Conservation (phyloP, 805 yeast species). For the Debaryomyces hansenii region DNA sequence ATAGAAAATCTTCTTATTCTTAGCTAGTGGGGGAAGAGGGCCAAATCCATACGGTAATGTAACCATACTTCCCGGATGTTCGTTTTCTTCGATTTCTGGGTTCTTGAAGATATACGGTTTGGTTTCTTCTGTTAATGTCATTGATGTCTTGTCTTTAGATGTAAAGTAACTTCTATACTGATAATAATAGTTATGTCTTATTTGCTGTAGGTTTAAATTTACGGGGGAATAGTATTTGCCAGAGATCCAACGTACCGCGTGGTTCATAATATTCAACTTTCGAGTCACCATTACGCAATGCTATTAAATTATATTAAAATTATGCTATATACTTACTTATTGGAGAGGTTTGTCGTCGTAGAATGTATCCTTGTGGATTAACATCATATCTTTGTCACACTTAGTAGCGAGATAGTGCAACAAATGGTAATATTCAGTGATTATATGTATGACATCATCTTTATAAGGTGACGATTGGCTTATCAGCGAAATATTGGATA, state of each 20-base stretch:
- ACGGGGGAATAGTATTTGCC: too few relatives aligned
- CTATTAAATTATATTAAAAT: not conserved
- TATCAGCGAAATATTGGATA: conserved; percentile 10
- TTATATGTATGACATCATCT: conserved; percentile 19
- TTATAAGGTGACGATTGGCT: conserved; percentile 10
- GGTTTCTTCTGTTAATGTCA: not conserved
- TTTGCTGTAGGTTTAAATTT: too few relatives aligned
- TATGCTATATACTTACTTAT: not conserved
- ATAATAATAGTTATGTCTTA: too few relatives aligned
- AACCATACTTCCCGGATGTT: conserved; percentile 20
- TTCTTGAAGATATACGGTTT: conserved; percentile 17
- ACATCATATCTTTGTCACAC: conserved; percentile 18
- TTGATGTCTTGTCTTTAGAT: not conserved
- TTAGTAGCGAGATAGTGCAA: conserved; percentile 19
- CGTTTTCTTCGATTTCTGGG: conserved; percentile 21
- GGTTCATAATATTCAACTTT: not conserved
- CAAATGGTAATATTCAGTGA: conserved; percentile 23
- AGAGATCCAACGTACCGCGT: not conserved
- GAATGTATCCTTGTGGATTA: conserved; percentile 22
- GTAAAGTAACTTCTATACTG: too few relatives aligned
- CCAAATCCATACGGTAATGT: conserved; percentile 32
- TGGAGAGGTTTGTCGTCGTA: conserved; percentile 12
- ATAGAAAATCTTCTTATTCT: conserved; percentile 52
- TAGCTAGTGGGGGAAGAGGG: conserved; percentile 25
- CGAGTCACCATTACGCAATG: too few relatives aligned